A percentile compares a stretch with the other conserved stretches of the same genome.
phyloP scores from a whole-genome alignment of 1,284 basidiomycete species.

The Rhodotorula sp. region DNA sequence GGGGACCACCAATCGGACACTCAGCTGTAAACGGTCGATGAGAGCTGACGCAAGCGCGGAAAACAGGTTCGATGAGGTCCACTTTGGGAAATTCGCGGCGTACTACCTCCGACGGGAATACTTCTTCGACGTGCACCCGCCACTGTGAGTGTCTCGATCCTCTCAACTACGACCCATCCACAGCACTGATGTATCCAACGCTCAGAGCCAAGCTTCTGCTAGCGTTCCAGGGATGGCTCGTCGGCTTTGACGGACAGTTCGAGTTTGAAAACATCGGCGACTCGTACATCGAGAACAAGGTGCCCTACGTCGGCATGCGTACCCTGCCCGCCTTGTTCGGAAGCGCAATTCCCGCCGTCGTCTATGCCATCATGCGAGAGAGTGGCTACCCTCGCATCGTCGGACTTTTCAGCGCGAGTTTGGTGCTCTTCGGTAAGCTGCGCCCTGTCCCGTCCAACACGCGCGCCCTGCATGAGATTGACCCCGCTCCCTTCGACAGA shows the following conservation, averaged over 20 bases:
- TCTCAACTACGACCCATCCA: accelerated
- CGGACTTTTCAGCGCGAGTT: constrained; percentile 77
- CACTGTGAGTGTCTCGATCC: background rate
- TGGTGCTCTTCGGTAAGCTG: constrained; percentile 78
- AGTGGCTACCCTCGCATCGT: constrained; percentile 89
- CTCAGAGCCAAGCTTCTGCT: constrained; percentile 76
- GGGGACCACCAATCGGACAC: constrained; percentile 46
- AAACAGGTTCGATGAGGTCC: constrained; percentile 88
- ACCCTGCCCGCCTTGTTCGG: constrained; percentile 87
- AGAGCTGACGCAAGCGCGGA: too few relatives aligned
- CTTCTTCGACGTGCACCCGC: constrained; percentile 92
- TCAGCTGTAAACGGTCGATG: background rate
- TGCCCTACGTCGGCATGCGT: constrained; percentile 92
- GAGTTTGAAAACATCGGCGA: constrained; percentile 95
- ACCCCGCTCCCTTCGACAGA: constrained; percentile 56
- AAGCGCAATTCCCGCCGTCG: constrained; percentile 80
- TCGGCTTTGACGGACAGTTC: constrained; percentile 92
- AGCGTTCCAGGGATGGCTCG: constrained; percentile 89
- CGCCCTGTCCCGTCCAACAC: background rate
- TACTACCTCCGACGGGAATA: constrained; percentile 88
- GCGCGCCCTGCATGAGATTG: background rate
- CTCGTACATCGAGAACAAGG: constrained; percentile 77
- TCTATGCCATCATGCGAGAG: constrained; percentile 97
- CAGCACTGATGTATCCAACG: background rate
- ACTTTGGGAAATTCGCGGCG: constrained; percentile 73